phyloP scores from a whole-genome alignment of 169 alveolate genomes.

The Plasmodium knowlesi region DNA sequence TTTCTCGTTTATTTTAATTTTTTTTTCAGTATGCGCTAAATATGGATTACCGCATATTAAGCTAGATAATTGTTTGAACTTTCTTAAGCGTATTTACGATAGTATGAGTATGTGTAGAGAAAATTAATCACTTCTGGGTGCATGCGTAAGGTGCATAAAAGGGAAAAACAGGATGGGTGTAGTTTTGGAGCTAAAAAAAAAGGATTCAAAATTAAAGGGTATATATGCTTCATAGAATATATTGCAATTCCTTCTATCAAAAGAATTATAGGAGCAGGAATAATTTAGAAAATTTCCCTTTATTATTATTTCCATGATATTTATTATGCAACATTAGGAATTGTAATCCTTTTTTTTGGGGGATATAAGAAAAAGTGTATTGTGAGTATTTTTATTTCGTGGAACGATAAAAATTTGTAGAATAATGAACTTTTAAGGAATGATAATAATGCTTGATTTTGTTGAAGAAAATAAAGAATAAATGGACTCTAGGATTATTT shows the following conservation, averaged over 20 bases:
- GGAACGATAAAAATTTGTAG: background rate
- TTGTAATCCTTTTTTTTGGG: background rate
- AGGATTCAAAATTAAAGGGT: background rate
- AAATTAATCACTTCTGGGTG: background rate
- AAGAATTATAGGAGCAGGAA: background rate
- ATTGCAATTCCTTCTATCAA: background rate
- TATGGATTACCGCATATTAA: background rate
- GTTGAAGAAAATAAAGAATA: background rate
- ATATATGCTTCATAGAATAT: background rate
- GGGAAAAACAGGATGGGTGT: background rate
- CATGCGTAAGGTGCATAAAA: background rate
- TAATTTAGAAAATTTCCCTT: no score
- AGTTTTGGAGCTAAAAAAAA: background rate
- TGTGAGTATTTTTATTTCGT: background rate
- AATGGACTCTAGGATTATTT: background rate
- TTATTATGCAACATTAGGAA: background rate
- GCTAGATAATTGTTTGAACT: background rate
- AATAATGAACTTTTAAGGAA: background rate
- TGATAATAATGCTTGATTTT: background rate
- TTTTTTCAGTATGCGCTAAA: background rate
- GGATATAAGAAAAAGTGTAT: background rate
- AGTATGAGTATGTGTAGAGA: background rate
- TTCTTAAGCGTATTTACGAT: background rate
- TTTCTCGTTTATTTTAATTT: background rate
- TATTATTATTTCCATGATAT: no score